Evolutionary conservation across 2,329 filamentous ascomycete species (phyloP).

Genomic region (Monilinia fructicola): DNA sequence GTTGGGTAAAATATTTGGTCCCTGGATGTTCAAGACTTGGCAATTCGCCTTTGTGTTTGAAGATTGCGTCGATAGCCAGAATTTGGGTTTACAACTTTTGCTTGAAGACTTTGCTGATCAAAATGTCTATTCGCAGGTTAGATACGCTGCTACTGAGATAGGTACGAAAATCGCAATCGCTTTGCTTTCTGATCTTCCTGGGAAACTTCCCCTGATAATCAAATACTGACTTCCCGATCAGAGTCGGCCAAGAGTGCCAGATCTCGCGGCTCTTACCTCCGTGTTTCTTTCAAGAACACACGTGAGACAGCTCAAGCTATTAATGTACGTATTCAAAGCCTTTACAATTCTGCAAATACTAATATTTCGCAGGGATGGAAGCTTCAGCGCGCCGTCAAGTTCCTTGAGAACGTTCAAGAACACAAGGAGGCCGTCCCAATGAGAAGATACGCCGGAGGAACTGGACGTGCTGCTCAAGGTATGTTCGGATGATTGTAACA

Average conservation of each 20-base stretch:
- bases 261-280: constrained; percentile 97
- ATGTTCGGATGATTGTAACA: constrained; percentile 47
- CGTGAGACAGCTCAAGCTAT: constrained; percentile 99
- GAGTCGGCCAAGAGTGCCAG: constrained; percentile 80
- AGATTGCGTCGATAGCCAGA: background rate
- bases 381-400: constrained; percentile 61
- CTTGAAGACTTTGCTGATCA: background rate
- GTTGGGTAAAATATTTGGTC: background rate
- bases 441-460: constrained; percentile 95
- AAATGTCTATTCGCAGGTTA: constrained; percentile 60
- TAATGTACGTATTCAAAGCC: constrained; percentile 52
- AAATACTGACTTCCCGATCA: background rate
- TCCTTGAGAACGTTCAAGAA: constrained; percentile 97
- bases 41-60: background rate
- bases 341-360: background rate
- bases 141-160: constrained; percentile 71
- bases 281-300: constrained; percentile 96
- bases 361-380: constrained; percentile 20
- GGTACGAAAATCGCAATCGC: constrained; percentile 7
- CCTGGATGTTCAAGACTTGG: background rate
- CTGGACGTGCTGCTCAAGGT: constrained; percentile 96
- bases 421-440: constrained; percentile 98
- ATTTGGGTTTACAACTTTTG: background rate
- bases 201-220: constrained; percentile 62
- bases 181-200: no score